Evolutionary conservation across 257 asterid genomes (phyloP).

Genomic region (Schizonepeta tenuifolia): DNA sequence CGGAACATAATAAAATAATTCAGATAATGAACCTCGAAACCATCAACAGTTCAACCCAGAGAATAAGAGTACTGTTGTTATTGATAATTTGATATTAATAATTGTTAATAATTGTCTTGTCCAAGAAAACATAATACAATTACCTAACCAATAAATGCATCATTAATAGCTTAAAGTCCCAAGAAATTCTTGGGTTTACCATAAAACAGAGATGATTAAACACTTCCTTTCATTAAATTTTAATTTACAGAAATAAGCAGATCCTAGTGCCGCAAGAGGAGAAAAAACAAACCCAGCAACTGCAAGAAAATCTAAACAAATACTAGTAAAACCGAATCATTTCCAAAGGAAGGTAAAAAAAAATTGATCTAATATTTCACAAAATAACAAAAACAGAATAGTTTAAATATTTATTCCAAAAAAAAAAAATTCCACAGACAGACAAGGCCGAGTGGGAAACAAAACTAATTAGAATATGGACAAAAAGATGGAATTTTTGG

Average conservation of each 20-base stretch:
- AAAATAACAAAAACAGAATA: neutral
- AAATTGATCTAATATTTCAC: neutral
- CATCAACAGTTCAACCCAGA: constrained; percentile 29
- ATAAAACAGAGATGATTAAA: constrained; percentile 24
- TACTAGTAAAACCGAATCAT: constrained; percentile 1
- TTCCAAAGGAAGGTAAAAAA: neutral
- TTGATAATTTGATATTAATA: neutral
- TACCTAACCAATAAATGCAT: constrained; percentile 38
- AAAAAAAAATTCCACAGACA: neutral
- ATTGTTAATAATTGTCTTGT: constrained; percentile 26
- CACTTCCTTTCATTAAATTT: constrained; percentile 4
- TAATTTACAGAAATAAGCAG: neutral
- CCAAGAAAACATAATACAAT: constrained; percentile 42
- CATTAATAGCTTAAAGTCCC: constrained; percentile 40
- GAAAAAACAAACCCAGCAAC: neutral
- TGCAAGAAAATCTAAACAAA: constrained; percentile 13
- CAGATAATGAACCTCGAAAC: constrained; percentile 19
- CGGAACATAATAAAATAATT: constrained; percentile 25
- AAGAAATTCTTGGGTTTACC: constrained; percentile 53
- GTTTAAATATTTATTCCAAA: constrained; percentile 10
- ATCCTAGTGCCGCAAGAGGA: too few relatives aligned
- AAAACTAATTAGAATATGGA: constrained; percentile 35
- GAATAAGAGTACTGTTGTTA: constrained; percentile 26
- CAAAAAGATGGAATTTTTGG: constrained; percentile 31
- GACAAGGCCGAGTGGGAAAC: constrained; percentile 29